Evolutionary conservation across 2,329 filamentous ascomycete genomes (phyloP).

Genomic region (Diaporthe nobilis): DNA sequence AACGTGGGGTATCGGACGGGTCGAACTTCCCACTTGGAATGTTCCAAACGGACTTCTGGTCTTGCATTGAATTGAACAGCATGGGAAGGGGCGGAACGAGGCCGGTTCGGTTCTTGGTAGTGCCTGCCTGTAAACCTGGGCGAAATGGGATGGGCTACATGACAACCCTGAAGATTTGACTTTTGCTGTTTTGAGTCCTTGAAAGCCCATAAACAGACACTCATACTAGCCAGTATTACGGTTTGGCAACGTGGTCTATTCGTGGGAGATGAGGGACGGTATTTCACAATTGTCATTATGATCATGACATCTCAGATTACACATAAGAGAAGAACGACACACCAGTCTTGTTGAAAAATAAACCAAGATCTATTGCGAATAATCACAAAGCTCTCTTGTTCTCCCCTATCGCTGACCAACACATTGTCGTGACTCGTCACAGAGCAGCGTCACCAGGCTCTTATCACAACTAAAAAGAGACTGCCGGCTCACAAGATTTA

Average conservation of each 20-base stretch:
- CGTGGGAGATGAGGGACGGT: not conserved
- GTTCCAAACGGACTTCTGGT: not conserved
- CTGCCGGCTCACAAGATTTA: not conserved
- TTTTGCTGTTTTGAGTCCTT: not conserved
- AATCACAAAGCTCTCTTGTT: not conserved
- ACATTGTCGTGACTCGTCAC: not conserved
- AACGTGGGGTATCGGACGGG: not conserved
- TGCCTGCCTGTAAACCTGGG: not conserved
- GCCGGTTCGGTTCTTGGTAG: not conserved
- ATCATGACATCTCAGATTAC: not conserved
- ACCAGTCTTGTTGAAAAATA: not conserved
- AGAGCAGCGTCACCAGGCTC: not conserved
- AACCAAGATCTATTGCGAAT: not conserved
- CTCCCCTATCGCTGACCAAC: not conserved
- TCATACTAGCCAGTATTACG: not conserved
- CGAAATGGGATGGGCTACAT: not conserved
- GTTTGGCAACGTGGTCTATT: not conserved
- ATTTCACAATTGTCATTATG: not conserved
- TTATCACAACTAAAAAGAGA: not conserved
- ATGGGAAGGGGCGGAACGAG: not conserved
- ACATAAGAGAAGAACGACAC: not conserved
- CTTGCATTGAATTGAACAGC: not conserved
- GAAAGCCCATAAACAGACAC: not conserved
- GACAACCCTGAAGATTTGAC: not conserved
- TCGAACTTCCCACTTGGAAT: not conserved